Evolutionary conservation across 108 stramenopile genomes (phyloP).

Genomic region (Poteriospumella lacustris): DNA sequence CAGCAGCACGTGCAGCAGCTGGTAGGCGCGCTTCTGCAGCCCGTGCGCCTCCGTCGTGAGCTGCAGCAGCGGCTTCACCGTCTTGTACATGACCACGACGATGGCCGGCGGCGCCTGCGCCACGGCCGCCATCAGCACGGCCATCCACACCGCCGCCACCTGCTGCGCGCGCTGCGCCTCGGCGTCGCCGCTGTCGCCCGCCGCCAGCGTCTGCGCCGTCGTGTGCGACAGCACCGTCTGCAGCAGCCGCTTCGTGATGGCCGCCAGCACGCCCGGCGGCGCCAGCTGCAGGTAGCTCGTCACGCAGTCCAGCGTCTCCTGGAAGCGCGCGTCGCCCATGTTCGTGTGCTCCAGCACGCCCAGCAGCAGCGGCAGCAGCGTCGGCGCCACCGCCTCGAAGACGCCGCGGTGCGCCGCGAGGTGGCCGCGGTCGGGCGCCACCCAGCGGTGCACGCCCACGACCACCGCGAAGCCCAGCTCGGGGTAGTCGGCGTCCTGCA

Average conservation of each 20-base stretch:
- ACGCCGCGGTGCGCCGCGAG: too few species aligned
- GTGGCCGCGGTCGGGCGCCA: too few species aligned
- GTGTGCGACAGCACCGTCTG: not conserved
- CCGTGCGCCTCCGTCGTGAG: not conserved
- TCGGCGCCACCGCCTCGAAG: too few species aligned
- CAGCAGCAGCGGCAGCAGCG: not conserved
- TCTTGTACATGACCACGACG: not conserved
- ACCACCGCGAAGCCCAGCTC: not conserved
- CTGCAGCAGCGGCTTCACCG: not conserved
- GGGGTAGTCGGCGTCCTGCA: conserved; percentile 8
- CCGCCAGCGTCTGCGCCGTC: not conserved
- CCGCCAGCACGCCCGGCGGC: not conserved
- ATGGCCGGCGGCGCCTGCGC: not conserved
- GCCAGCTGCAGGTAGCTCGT: not conserved
- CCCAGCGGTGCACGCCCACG: not conserved
- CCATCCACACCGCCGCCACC: conserved; percentile 22
- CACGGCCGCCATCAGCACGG: not conserved
- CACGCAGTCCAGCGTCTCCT: not conserved
- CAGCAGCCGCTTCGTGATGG: not conserved
- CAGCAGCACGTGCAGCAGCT: not conserved
- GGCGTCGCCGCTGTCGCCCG: not conserved
- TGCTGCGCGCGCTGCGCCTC: too few species aligned
- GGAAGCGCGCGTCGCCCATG: not conserved
- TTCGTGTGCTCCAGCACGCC: not conserved
- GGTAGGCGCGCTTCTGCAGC: conserved; percentile 15